phyloP scores from a whole-genome alignment of 2,329 filamentous ascomycete species.

The Monosporascus sp. region DNA sequence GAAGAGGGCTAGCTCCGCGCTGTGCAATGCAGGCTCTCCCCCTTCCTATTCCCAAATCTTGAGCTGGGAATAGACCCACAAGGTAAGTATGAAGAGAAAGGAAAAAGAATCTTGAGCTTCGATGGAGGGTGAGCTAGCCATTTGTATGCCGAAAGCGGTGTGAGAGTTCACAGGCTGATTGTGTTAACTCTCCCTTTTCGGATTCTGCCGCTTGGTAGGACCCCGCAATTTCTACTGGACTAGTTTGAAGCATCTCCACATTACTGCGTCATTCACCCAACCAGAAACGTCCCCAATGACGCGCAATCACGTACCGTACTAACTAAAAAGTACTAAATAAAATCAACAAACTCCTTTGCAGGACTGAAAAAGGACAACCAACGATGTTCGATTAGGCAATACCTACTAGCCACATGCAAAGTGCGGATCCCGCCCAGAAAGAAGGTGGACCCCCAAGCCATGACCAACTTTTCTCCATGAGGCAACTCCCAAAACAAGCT shows the following conservation, averaged over 20 bases:
- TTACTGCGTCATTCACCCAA: not conserved
- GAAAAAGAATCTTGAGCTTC: constrained; percentile 20
- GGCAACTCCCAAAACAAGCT: no score
- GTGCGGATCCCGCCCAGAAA: no score
- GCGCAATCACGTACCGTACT: no score
- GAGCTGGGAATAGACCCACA: constrained; percentile 39
- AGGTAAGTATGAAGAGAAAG: constrained; percentile 49
- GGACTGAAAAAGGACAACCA: no score
- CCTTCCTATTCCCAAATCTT: constrained; percentile 37
- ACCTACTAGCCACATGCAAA: no score
- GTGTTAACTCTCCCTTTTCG: not conserved
- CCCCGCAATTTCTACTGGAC: no score
- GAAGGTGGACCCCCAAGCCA: no score
- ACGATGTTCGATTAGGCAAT: no score
- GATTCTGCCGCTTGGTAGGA: not conserved
- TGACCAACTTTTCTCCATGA: no score
- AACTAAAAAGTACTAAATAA: no score
- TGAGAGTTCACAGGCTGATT: constrained; percentile 11
- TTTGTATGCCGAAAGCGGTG: constrained; percentile 16
- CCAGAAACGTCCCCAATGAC: no score
- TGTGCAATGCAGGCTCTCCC: constrained; percentile 50
- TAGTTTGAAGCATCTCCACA: not conserved
- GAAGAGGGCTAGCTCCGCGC: constrained; percentile 43
- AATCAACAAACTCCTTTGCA: no score
- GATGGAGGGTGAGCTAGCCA: constrained; percentile 2